A percentile compares a stretch with the other conserved stretches of the same genome.
phyloP scores from a whole-genome alignment of 2,329 filamentous ascomycete species.

The Curvularia spicifera region DNA sequence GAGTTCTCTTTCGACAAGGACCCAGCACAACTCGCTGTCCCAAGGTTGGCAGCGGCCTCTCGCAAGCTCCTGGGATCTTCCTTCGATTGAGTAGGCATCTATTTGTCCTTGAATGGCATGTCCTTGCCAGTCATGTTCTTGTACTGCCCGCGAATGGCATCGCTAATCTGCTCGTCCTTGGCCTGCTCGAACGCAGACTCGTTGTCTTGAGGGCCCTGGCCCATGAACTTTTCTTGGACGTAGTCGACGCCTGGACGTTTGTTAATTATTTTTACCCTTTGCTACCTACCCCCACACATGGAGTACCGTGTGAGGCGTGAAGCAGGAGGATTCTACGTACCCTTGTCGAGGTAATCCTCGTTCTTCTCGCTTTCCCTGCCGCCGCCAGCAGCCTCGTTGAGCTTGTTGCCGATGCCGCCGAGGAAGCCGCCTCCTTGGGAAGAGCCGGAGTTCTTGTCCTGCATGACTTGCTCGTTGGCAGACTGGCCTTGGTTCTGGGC shows the following conservation, averaged over 20 bases:
- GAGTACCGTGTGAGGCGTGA: neutral
- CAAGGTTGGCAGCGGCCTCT: too few relatives aligned
- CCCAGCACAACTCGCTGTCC: too few relatives aligned
- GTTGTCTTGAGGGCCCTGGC: slow-evolving; percentile 67
- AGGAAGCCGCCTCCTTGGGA: slow-evolving; percentile 54
- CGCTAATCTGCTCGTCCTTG: slow-evolving; percentile 80
- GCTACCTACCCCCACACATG: too few relatives aligned
- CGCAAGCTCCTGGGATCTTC: too few relatives aligned
- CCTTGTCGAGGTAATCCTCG: slow-evolving; percentile 83
- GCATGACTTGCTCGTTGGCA: slow-evolving; percentile 41
- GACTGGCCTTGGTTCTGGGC: slow-evolving; percentile 34
- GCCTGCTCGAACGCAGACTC: slow-evolving; percentile 74
- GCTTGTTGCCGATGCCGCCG: slow-evolving; percentile 69
- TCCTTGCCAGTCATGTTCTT: slow-evolving; percentile 72
- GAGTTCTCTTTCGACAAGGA: too few relatives aligned
- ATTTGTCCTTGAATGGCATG: slow-evolving; percentile 73
- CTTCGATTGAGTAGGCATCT: slow-evolving; percentile 38
- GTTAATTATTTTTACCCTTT: neutral
- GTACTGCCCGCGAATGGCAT: slow-evolving; percentile 74
- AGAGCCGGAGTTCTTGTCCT: slow-evolving; percentile 36
- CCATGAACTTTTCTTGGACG: slow-evolving; percentile 77
- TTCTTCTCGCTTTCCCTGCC: slow-evolving; percentile 79
- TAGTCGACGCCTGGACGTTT: slow-evolving; percentile 69
- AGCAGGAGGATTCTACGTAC: slow-evolving; percentile 51
- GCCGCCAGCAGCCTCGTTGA: slow-evolving; percentile 75